Evolutionary conservation across 2,329 filamentous ascomycete species (phyloP).

Genomic region (Fonsecaea erecta): DNA sequence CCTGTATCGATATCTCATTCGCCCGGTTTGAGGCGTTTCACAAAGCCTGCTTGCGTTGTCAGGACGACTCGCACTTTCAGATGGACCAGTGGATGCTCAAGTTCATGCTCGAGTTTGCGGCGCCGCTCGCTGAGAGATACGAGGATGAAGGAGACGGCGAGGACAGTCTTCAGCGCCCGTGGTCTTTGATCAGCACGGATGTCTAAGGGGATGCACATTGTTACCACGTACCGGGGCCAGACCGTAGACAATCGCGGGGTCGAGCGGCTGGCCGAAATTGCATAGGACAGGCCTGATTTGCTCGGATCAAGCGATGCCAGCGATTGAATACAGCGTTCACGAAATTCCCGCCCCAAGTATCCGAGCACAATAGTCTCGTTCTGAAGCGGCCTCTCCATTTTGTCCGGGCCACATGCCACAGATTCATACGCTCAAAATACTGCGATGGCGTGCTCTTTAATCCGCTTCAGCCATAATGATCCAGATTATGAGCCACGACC

Average conservation of each 20-base stretch:
- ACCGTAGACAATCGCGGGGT: too few species aligned
- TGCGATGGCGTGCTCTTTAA: too few species aligned
- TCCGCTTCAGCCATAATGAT: too few species aligned
- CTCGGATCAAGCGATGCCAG: background rate
- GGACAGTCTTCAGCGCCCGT: background rate
- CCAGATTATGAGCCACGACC: too few species aligned
- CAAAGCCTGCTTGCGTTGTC: conserved; percentile 46
- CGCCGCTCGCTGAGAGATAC: conserved; percentile 28
- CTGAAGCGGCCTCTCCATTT: too few species aligned
- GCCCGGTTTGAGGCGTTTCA: conserved; percentile 50
- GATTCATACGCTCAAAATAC: too few species aligned
- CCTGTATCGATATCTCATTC: conserved; percentile 47
- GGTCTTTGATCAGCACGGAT: background rate
- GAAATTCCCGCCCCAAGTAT: too few species aligned
- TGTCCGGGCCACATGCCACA: too few species aligned
- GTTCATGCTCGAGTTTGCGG: conserved; percentile 40
- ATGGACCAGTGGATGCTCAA: conserved; percentile 52
- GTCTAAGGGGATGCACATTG: background rate
- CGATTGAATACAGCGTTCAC: too few species aligned
- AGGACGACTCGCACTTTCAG: conserved; percentile 45
- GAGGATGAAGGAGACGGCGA: conserved; percentile 12
- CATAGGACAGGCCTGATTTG: background rate
- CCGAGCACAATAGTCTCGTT: too few species aligned
- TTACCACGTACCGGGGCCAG: background rate
- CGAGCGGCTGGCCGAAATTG: too few species aligned